Evolutionary conservation across 306 rosid genomes (phyloP).

Genomic region (Vachellia pachyceras): DNA sequence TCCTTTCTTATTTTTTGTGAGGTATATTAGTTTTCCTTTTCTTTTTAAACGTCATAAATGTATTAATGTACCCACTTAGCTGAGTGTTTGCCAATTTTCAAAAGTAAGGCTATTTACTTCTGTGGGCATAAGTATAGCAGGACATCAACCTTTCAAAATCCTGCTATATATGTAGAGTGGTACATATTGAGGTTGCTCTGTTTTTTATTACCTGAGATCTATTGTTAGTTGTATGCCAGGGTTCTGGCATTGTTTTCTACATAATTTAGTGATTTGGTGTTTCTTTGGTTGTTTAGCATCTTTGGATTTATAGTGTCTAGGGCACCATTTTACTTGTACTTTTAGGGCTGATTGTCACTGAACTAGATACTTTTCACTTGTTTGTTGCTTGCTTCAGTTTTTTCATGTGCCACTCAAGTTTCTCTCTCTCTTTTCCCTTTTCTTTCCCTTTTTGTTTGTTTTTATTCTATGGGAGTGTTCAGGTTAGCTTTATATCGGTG

Average conservation of each 20-base stretch:
- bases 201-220: background rate
- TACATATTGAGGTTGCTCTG: background rate
- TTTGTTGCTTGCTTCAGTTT: background rate
- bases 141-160: background rate
- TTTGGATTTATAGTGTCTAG: background rate
- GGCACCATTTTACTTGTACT: background rate
- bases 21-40: background rate
- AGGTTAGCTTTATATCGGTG: too few relatives aligned
- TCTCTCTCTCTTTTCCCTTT: too few relatives aligned
- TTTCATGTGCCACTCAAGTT: too few relatives aligned
- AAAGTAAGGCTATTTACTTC: too few relatives aligned
- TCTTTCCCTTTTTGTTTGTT: too few relatives aligned
- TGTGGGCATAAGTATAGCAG: too few relatives aligned
- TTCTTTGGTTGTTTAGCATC: constrained; percentile 12
- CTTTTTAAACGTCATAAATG: background rate
- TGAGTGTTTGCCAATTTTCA: too few relatives aligned
- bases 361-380: background rate
- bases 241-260: too few relatives aligned
- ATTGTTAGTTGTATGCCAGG: background rate
- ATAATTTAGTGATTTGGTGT: too few relatives aligned
- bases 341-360: background rate
- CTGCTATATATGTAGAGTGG: background rate
- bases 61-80: too few relatives aligned
- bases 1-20: background rate
- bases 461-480: too few relatives aligned